Conservation (phyloP, 768 basidiomycete genomes). For the Austroboletus eburneus region DNA sequence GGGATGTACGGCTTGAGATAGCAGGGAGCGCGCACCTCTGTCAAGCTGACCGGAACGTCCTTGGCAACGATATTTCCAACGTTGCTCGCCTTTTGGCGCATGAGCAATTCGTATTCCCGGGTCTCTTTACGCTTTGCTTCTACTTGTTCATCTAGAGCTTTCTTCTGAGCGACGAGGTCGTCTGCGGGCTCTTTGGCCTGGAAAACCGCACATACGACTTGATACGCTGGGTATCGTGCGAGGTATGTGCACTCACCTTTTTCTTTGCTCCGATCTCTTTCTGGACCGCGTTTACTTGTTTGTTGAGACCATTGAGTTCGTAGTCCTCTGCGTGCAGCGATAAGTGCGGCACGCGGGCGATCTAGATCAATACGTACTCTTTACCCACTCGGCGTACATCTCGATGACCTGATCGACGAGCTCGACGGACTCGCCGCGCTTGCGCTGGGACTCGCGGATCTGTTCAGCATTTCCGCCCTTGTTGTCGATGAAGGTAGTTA, state of each 20-base stretch:
- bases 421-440: constrained; percentile 84
- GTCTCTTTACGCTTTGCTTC: constrained; percentile 72
- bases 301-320: constrained; percentile 71
- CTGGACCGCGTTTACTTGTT: constrained; percentile 85
- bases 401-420: constrained; percentile 91
- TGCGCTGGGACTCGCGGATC: constrained; percentile 89
- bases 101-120: constrained; percentile 67
- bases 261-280: constrained; percentile 94
- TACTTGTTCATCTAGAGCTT: constrained; percentile 77
- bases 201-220: neutral
- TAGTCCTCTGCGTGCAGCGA: constrained; percentile 64
- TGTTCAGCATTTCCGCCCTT: constrained; percentile 91
- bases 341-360: constrained; percentile 1
- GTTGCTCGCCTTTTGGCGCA: constrained; percentile 75
- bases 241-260: constrained; percentile 53
- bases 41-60: constrained; percentile 77
- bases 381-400: constrained; percentile 92
- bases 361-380: constrained; percentile 57
- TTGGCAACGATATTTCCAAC: constrained; percentile 94
- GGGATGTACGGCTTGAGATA: neutral
- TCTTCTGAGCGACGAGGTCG: constrained; percentile 82
- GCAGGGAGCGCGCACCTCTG: constrained; percentile 55
- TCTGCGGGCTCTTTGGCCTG: constrained; percentile 92
- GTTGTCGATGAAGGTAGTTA: constrained; percentile 73
- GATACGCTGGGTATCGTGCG: neutral